Evolutionary conservation across 1,284 basidiomycete genomes (phyloP), one percentile per base, ranked within the genome.

Genomic region (Microbotryum lychnidis-dioicae): DNA sequence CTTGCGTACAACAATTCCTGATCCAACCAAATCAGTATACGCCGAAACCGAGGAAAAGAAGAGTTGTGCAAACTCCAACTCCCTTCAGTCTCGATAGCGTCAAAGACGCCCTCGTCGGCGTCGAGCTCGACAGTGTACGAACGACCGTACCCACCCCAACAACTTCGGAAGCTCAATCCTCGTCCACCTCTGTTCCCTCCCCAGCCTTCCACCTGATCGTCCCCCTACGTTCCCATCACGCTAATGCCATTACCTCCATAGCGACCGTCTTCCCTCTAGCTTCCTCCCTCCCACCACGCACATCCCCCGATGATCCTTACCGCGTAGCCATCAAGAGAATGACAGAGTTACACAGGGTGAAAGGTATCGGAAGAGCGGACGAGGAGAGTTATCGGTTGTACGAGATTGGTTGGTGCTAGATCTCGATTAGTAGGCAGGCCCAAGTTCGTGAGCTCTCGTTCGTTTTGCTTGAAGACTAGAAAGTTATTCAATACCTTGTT

Each of bases 141-240:
- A 21, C 48, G 25, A 49, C 12, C 48, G 16, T 49, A 23, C 21
- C 46, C 20, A 23, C 48, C n/a, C 48, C 48, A 27, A 49, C 48
- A 27, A 49, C 48, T 8, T 49, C 7, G 20, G n/a, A 10, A 10
- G 1, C 20, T 21, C 21, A 16, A 21, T 27, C 10, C n/a, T 3
- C 21, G 18, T 21, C 21, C 31, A 10, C 31, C 37, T 9, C 31
- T 16, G 20, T 21, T 3, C 48, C 48, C 25, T 49, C 50, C 29
- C 64, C 64, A 2, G 62, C 62, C 6, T 90, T 91, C 73, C 86
- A 89, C 69, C 80, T 91, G 6, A 80, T 90, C 55, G 82, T 89
- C 31, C 87, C 89, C 0, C 79, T 87, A 1, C 84, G 88, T 1
- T 73, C 78, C 0, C 87, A 85, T 0, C 87, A 88, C 67, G 69